Base-by-base conservation (phyloP, 192 early-diverging fungal species). In the Cladochytrium replicatum region DNA sequence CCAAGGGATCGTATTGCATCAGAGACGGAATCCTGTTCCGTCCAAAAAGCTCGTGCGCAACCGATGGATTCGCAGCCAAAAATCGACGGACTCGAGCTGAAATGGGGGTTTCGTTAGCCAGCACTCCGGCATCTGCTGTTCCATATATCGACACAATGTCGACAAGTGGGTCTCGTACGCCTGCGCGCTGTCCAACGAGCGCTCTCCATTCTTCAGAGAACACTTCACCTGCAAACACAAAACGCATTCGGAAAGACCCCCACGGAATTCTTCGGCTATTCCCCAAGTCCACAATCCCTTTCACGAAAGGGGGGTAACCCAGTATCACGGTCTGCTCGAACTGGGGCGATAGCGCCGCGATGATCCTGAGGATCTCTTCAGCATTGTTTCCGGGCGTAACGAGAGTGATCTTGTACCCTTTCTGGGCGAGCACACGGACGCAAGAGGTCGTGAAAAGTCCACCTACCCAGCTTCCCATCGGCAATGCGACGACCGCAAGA, bases 141-240 rank as follows among this genome's bases (percentile, higher is more conserved):
- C 64, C 64, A 45, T 66, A 66, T 13, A 66, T 66, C 11, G 47
- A 55, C 5, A 67, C 55, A n/a, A 65, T 68, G 29, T 39, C 11
- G 26, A 55, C 28, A 4, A 47, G 2, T n/a, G 28, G 31, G 17
- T 37, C 34, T 37, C 13, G 13, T 34, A 42, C n/a, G 9, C 60
- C 57, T 4, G 42, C 43, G 13, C 50, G 48, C 6, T 21, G 4
- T 13, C 28, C 43, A 5, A 62, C 19, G 29, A 62, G 58, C 6
- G 11, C 2, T 9, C 60, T 26, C 60, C 60, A 62, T 41, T 62
- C 60, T 56, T 62, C 58, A 1, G 40, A 37, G 29, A 62, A 62
- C 4, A 62, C 60, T 60, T 62, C 60, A 9, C 60, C 60, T 13
- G 60, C 60, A 46, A 62, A 54, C 13, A 62, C 43, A 50, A 63